phyloP scores from a whole-genome alignment of 371 early-diverging fungal genomes.

The Mortierella sp. region DNA sequence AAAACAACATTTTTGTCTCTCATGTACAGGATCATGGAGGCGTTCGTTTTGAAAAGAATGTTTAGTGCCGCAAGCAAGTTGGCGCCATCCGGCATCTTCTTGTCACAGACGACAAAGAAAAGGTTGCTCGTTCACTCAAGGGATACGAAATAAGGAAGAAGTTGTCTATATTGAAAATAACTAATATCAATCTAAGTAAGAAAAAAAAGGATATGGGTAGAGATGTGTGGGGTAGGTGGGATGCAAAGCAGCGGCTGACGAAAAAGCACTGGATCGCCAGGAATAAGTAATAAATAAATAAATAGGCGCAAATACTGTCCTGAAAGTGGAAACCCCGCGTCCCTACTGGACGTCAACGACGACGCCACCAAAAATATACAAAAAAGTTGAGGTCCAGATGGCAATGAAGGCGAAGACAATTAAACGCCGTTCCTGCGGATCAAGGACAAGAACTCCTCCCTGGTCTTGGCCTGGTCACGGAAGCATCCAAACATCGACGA shows the following conservation, averaged over 20 bases:
- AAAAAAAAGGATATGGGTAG: neutral
- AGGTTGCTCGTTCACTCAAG: neutral
- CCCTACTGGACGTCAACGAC: neutral
- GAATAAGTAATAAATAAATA: neutral
- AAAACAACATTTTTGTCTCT: too few species aligned
- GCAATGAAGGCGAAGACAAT: neutral
- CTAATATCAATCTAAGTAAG: too few species aligned
- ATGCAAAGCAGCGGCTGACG: neutral
- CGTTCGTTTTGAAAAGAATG: too few species aligned
- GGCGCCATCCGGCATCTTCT: too few species aligned
- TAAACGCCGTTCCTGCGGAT: slow-evolving; percentile 59
- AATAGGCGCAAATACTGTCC: too few species aligned
- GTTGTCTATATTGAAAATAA: too few species aligned
- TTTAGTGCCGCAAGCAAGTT: too few species aligned
- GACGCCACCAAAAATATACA: neutral
- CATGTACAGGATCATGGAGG: too few species aligned
- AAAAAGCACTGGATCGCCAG: neutral
- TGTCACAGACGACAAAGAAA: neutral
- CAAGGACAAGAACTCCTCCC: slow-evolving; percentile 95
- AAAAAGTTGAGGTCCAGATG: neutral
- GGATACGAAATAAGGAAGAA: neutral
- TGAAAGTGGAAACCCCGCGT: too few species aligned
- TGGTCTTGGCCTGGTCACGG: slow-evolving; percentile 91
- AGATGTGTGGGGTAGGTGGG: neutral
- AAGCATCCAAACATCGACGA: slow-evolving; percentile 97